A percentile compares a stretch with the other conserved stretches of the same genome.
These are phyloP conservation scores for Bonia amplexicaulis DNA, from an alignment of 176 grass and related monocot genomes.

Conservation along the genomic window DNA sequence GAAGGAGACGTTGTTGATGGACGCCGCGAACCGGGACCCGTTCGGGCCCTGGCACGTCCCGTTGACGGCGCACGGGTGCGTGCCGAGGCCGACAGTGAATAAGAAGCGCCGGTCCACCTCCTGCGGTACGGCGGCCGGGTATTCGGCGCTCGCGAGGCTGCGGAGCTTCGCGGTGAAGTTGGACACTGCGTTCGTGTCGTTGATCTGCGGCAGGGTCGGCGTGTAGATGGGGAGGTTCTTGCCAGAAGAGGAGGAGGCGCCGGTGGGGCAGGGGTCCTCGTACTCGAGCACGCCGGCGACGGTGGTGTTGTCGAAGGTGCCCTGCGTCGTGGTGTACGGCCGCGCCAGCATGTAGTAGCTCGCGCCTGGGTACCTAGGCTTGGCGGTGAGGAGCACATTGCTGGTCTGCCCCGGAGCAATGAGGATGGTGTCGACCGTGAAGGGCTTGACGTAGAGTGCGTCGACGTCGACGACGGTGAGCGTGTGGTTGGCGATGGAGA, in stretches of 20 bases:
- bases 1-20: slow-evolving; percentile 77
- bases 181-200: slow-evolving; percentile 58
- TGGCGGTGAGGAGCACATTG: slow-evolving; percentile 56
- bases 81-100: slow-evolving; percentile 78
- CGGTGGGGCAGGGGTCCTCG: slow-evolving; percentile 19
- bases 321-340: slow-evolving; percentile 52
- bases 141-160: slow-evolving; percentile 61
- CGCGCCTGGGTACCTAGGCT: slow-evolving; percentile 15
- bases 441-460: slow-evolving; percentile 74
- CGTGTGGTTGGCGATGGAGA: slow-evolving; percentile 69
- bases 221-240: slow-evolving; percentile 30
- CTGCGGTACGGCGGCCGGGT: slow-evolving; percentile 58
- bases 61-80: slow-evolving; percentile 61
- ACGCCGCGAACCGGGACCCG: slow-evolving; percentile 52
- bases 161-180: slow-evolving; percentile 55
- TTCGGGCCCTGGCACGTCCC: slow-evolving; percentile 75
- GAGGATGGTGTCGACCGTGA: slow-evolving; percentile 45
- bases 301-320: slow-evolving; percentile 82
- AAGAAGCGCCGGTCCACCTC: slow-evolving; percentile 52
- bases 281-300: slow-evolving; percentile 80
- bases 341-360: slow-evolving; percentile 56
- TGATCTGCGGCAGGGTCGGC: slow-evolving; percentile 45
- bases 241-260: background rate
- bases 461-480: slow-evolving; percentile 76
- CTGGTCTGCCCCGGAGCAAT: slow-evolving; percentile 75